A percentile compares a stretch with the other conserved stretches of the same genome.
These are phyloP conservation scores for Pythium insidiosum DNA, from an alignment of 352 stramenopile species.

Conservation along the genomic window DNA sequence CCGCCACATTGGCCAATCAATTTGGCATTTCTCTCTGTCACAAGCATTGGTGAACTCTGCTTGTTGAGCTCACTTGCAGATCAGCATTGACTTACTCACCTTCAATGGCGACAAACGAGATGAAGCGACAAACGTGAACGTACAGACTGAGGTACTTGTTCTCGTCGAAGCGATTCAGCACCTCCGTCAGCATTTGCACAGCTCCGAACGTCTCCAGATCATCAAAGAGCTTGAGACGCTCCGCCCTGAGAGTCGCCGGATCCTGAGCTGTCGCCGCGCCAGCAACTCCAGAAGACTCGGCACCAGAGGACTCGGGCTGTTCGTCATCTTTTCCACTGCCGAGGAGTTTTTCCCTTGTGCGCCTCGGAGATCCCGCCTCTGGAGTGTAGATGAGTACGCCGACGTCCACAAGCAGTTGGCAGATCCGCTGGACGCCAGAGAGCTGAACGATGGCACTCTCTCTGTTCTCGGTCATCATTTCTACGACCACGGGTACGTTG, in stretches of 20 bases:
- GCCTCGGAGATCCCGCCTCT: not conserved
- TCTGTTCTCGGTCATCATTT: slow-evolving; percentile 55
- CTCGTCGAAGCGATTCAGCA: slow-evolving; percentile 43
- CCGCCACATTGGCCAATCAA: slow-evolving; percentile 46
- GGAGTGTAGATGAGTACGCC: slow-evolving; percentile 21
- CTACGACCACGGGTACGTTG: slow-evolving; percentile 37
- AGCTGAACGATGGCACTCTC: slow-evolving; percentile 59
- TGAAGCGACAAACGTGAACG: slow-evolving; percentile 52
- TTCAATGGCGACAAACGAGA: slow-evolving; percentile 45
- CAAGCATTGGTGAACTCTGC: too few species aligned
- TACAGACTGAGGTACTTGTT: slow-evolving; percentile 46
- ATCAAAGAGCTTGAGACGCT: slow-evolving; percentile 31
- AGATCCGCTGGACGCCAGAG: slow-evolving; percentile 38
- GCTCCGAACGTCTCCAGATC: slow-evolving; percentile 37
- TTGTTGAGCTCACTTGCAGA: too few species aligned
- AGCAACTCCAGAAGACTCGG: too few species aligned
- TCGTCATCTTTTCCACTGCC: slow-evolving; percentile 10
- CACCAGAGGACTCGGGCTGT: too few species aligned
- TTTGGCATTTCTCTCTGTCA: slow-evolving; percentile 53
- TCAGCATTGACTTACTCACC: too few species aligned
- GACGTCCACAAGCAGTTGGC: slow-evolving; percentile 27
- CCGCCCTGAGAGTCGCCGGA: too few species aligned
- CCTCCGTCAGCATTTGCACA: slow-evolving; percentile 25
- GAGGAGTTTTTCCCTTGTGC: not conserved
- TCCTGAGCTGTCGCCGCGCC: too few species aligned